phyloP scores from a whole-genome alignment of 2,329 filamentous ascomycete genomes.

The Fusarium buxicola region DNA sequence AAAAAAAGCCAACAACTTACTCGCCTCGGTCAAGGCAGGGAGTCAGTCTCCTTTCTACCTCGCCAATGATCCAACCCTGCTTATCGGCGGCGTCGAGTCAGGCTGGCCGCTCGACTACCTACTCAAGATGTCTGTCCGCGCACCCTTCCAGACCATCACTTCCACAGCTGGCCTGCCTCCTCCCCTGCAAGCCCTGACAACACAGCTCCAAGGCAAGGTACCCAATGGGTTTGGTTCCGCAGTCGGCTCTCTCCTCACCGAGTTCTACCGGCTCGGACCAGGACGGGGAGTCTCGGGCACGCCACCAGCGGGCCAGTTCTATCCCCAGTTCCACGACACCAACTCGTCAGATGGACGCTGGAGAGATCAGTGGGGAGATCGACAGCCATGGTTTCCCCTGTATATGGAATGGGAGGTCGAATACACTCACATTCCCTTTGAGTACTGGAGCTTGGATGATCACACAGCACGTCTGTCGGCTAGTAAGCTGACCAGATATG shows the following conservation, averaged over 20 bases:
- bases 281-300: accelerated
- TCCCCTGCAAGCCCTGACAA: too few relatives aligned
- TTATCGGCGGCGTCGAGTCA: conserved; percentile 51
- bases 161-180: too few relatives aligned
- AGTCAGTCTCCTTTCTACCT: conserved; percentile 45
- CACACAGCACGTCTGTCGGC: conserved; percentile 28
- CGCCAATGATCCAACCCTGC: conserved; percentile 53
- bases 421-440: conserved; percentile 54
- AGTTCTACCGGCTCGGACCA: background rate
- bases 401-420: conserved; percentile 58
- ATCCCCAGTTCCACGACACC: conserved; percentile 11
- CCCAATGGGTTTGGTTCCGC: background rate
- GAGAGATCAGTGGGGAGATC: conserved; percentile 19
- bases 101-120: conserved; percentile 55
- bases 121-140: conserved; percentile 30
- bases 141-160: background rate
- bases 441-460: conserved; percentile 49
- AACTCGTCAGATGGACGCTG: too few relatives aligned
- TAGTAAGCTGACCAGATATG: background rate
- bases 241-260: background rate
- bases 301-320: accelerated
- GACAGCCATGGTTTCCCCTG: conserved; percentile 56
- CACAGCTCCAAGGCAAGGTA: background rate
- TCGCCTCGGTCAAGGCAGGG: conserved; percentile 35
- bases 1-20: accelerated